Conservation (phyloP, 148 eudicot species). For the Dysphania ambrosioides region DNA sequence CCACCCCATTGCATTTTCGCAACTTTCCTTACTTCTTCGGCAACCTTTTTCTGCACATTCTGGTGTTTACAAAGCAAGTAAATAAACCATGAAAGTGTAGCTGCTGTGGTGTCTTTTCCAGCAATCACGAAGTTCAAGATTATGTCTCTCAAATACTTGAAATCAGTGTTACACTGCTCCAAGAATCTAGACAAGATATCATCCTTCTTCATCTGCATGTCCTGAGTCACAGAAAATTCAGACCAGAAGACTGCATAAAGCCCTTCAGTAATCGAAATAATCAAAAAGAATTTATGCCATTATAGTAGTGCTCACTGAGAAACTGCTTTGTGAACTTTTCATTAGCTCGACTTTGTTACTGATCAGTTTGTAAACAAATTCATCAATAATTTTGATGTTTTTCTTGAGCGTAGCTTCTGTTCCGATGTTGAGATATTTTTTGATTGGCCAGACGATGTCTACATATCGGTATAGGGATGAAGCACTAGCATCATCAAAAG, state of each 20-base stretch:
- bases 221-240: neutral
- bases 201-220: constrained; percentile 46
- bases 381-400: constrained; percentile 32
- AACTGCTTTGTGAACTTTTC: constrained; percentile 20
- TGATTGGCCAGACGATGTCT: constrained; percentile 58
- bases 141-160: constrained; percentile 66
- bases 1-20: constrained; percentile 13
- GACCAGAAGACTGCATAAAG: neutral
- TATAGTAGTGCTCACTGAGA: constrained; percentile 20
- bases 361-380: constrained; percentile 57
- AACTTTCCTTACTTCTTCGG: constrained; percentile 45
- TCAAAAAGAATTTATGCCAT: neutral
- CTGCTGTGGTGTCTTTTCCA: constrained; percentile 82
- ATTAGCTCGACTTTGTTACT: constrained; percentile 36
- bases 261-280: neutral
- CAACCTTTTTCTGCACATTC: constrained; percentile 49
- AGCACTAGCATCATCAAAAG: constrained; percentile 69
- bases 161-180: constrained; percentile 33
- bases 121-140: constrained; percentile 72
- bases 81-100: constrained; percentile 70
- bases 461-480: constrained; percentile 46
- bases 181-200: constrained; percentile 71
- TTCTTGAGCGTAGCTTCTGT: constrained; percentile 47
- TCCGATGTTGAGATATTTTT: constrained; percentile 58
- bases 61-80: constrained; percentile 72